Evolutionary conservation across 495 filamentous ascomycete genomes (phyloP).

Genomic region (Beverwykella pulmonaria): DNA sequence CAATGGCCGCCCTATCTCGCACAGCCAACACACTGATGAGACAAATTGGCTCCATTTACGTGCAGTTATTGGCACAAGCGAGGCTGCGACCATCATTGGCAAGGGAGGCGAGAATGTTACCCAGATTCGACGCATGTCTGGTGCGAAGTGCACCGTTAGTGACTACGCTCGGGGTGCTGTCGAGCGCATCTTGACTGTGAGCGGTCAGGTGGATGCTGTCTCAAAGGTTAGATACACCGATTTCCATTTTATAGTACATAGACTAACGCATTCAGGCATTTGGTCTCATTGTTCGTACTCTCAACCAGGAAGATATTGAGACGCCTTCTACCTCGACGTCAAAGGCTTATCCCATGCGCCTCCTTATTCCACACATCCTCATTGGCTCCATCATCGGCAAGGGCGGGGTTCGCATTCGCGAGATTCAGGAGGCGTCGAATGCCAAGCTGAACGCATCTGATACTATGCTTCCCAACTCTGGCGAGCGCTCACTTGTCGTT

Average conservation of each 20-base stretch:
- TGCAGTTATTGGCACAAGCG: conserved; percentile 91
- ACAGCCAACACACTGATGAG: conserved; percentile 73
- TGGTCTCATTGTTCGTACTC: conserved; percentile 93
- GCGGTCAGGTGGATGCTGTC: conserved; percentile 90
- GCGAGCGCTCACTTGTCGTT: conserved; percentile 88
- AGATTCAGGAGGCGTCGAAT: conserved; percentile 97
- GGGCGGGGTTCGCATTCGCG: conserved; percentile 88
- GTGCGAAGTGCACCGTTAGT: conserved; percentile 96
- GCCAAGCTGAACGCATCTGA: conserved; percentile 96
- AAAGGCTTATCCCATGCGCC: conserved; percentile 94
- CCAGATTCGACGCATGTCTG: conserved; percentile 85
- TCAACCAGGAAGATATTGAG: conserved; percentile 93
- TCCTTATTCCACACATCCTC: conserved; percentile 93
- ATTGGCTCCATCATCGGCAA: conserved; percentile 99
- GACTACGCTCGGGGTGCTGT: conserved; percentile 96
- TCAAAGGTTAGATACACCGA: conserved; percentile 73
- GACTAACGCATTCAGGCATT: conserved; percentile 69
- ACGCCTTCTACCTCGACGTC: conserved; percentile 85
- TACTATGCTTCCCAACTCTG: conserved; percentile 87
- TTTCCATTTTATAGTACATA: conserved; percentile 15
- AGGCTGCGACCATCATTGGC: conserved; percentile 96
- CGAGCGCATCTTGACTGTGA: conserved; percentile 95
- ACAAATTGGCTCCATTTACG: conserved; percentile 95
- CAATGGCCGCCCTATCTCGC: conserved; percentile 56
- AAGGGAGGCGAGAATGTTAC: conserved; percentile 99